These are phyloP conservation scores for Colletotrichum sp. DNA, from an alignment of 2,329 filamentous ascomycete genomes.

Conservation along the genomic window DNA sequence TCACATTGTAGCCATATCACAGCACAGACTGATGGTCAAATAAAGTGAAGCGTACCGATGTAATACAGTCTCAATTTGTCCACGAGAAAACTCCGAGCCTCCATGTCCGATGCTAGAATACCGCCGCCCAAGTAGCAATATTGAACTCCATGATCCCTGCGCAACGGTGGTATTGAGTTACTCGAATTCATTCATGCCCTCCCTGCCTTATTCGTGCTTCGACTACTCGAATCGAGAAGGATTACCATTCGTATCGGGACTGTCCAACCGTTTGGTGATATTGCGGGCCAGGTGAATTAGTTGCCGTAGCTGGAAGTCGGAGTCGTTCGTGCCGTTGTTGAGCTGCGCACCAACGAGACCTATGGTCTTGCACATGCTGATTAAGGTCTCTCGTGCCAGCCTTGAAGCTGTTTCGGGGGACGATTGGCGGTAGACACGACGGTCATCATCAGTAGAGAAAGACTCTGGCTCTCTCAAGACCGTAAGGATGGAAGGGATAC, in stretches of 20 bases:
- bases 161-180: neutral
- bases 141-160: neutral
- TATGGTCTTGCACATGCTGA: slow-evolving; percentile 19
- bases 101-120: neutral
- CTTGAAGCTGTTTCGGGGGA: slow-evolving; percentile 15
- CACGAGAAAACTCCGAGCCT: neutral
- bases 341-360: slow-evolving; percentile 12
- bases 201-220: neutral
- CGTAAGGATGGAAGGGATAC: slow-evolving; percentile 15
- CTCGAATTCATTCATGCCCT: neutral
- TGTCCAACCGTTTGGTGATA: slow-evolving; percentile 13
- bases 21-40: neutral
- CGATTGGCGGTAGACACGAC: slow-evolving; percentile 8
- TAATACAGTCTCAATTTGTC: neutral
- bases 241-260: slow-evolving; percentile 3
- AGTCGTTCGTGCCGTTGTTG: slow-evolving; percentile 18
- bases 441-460: slow-evolving; percentile 4
- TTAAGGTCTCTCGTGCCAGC: slow-evolving; percentile 13
- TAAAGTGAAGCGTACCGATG: neutral
- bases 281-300: slow-evolving; percentile 19
- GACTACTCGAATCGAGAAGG: neutral
- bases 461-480: slow-evolving; percentile 14
- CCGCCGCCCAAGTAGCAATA: neutral
- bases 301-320: slow-evolving; percentile 16
- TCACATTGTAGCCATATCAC: neutral